Conservation (phyloP, 2,329 filamentous ascomycete species). For the Immersiporthe knoxdaviesiana region DNA sequence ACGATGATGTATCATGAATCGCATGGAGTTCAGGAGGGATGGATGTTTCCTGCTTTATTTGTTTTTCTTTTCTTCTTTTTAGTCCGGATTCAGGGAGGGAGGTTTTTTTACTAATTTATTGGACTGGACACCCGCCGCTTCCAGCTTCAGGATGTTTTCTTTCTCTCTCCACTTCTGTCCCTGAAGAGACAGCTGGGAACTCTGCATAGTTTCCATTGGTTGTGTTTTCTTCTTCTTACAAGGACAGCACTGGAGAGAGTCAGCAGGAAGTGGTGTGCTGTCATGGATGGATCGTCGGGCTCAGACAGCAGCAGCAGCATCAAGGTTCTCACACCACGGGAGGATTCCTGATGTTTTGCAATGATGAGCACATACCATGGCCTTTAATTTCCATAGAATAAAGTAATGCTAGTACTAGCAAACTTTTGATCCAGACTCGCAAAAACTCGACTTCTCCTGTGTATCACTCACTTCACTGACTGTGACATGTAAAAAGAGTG, state of each 20-base stretch:
- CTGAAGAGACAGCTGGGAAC: background rate
- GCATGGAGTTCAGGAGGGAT: constrained; percentile 26
- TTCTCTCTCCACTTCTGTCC: background rate
- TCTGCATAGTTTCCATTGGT: constrained; percentile 3
- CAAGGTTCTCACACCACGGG: constrained; percentile 9
- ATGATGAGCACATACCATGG: constrained; percentile 16
- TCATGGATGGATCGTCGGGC: background rate
- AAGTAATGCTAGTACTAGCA: constrained; percentile 22
- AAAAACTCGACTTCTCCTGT: background rate
- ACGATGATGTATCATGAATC: constrained; percentile 28
- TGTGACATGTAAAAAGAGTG: background rate
- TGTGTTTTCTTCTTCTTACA: constrained; percentile 7
- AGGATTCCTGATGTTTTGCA: background rate
- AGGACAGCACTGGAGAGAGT: no score
- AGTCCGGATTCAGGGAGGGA: background rate
- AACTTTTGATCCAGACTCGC: constrained; percentile 8
- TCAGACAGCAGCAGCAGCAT: constrained; percentile 19
- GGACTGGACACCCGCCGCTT: background rate
- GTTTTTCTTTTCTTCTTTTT: no score
- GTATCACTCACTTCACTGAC: background rate
- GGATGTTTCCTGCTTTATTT: constrained; percentile 4
- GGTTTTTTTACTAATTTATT: constrained; percentile 9
- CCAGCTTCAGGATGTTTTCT: background rate
- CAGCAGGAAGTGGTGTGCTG: background rate
- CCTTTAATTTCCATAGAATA: constrained; percentile 24